Percentiles rank a stretch among this genome's conserved stretches.
Evolutionary conservation across 345 rosid genomes (phyloP).

Genomic region (Eucalyptus cloeziana): DNA sequence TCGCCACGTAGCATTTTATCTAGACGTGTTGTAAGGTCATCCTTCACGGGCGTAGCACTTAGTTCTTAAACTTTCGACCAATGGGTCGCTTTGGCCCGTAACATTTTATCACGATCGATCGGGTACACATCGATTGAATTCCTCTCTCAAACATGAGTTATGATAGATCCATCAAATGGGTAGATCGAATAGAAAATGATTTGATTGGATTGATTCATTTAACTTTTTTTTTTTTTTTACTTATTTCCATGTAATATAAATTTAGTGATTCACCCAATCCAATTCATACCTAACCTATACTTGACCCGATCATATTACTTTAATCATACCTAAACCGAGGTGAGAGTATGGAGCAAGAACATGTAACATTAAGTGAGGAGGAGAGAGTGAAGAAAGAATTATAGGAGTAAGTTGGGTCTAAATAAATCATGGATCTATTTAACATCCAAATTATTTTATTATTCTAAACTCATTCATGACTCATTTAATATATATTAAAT

Average conservation of each 20-base stretch:
- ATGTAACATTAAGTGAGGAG: neutral
- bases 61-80: neutral
- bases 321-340: neutral
- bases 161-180: neutral
- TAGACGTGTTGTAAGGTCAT: neutral
- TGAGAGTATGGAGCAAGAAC: neutral
- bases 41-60: neutral
- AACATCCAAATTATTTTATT: neutral
- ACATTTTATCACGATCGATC: too few species aligned
- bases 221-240: too few species aligned
- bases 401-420: neutral
- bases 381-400: neutral
- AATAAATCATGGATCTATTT: neutral
- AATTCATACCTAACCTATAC: neutral
- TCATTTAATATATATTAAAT: too few species aligned
- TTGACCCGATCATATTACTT: fast-evolving
- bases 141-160: neutral
- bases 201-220: too few species aligned
- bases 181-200: fast-evolving
- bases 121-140: neutral
- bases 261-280: neutral
- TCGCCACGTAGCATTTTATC: neutral
- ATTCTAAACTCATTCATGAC: too few species aligned
- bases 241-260: too few species aligned
- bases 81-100: neutral